Base-by-base conservation (phyloP, 73 alveolate species). In the Paramecium octaurelia region DNA sequence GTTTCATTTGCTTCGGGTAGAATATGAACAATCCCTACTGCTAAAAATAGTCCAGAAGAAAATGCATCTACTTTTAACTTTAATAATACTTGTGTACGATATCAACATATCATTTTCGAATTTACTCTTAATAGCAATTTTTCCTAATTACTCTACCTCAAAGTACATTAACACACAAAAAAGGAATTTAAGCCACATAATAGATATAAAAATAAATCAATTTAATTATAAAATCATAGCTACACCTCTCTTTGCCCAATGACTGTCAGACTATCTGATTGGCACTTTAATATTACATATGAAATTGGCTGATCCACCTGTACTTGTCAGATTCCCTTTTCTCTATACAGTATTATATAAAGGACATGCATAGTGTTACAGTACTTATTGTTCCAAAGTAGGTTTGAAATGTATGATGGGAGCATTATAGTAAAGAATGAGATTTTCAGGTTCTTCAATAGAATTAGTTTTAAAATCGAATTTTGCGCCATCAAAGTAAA, bases 301-400 rank as follows among this genome's bases (percentile, higher is more conserved):
- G 87, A 44, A 80, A 46, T 80, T 80, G 12, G 54, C 57, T n/a
- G 87, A 73, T 16, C 59, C 57, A 16, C 91, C 77, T 6, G 91
- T 44, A 11, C 44, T 43, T 20, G 91, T 43, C 3, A 80, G 54
- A 44, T 18, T 87, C 0, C 98, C 99, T 89, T 95, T 97, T 95
- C 99, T 96, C 23, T 95, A 92, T 54, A 97, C 89, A 29, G 99
- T 97, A 93, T 98, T 98, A 93, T 97, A 98, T 44, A 98, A 97
- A 1, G 99, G 99, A 88, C 99, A 94, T 2, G n/a, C 36, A 80
- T 80, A 80, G 46, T 80, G 14, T 20, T 80, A 23, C 12, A 40
- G 48, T 5, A 14, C 38, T 11, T 23, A 40, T 48, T 46, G 8
- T 14, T 14, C 75, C 8, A 43, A 21, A 21, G 75, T 27, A 11